A percentile compares a stretch with the other conserved stretches of the same genome.
Evolutionary conservation across 2,329 filamentous ascomycete species (phyloP).

Genomic region (Aspergillus cejpii): DNA sequence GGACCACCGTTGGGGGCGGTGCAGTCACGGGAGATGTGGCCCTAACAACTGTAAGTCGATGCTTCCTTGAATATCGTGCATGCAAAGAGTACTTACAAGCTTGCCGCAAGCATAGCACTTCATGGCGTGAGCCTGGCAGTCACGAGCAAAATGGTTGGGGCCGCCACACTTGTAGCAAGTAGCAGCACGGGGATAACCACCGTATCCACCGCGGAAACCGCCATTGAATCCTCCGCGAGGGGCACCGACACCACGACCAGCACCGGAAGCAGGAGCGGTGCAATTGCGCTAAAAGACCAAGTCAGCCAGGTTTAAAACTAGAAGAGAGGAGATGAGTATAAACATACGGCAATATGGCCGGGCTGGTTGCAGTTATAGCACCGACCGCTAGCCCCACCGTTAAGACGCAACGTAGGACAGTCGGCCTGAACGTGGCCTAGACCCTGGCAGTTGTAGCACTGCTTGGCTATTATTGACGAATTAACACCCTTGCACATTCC

Average conservation of each 20-base stretch:
- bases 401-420: conserved; percentile 91
- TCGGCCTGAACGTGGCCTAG: conserved; percentile 97
- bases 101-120: conserved; percentile 98
- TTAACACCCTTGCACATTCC: conserved; percentile 11
- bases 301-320: not conserved
- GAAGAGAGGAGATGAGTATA: conserved; percentile 1
- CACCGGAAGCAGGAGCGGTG: conserved; percentile 61
- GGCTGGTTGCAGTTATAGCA: conserved; percentile 96
- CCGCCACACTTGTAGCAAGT: conserved; percentile 68
- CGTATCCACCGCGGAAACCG: conserved; percentile 66
- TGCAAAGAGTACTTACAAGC: conserved; percentile 46
- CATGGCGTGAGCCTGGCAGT: conserved; percentile 97
- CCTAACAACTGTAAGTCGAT: conserved; percentile 33
- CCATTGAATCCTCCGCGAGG: conserved; percentile 60
- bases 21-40: conserved; percentile 91
- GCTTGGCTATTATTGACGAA: conserved; percentile 61
- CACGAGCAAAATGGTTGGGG: conserved; percentile 95
- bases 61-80: not conserved
- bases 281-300: conserved; percentile 61
- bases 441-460: conserved; percentile 99
- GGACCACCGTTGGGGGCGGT: conserved; percentile 94
- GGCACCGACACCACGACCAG: conserved; percentile 59
- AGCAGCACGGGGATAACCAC: conserved; percentile 50
- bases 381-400: conserved; percentile 69
- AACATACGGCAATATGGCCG: conserved; percentile 79